These are phyloP conservation scores for Sorghum bicolor DNA, from an alignment of 176 grass and related monocot species.

Conservation along the genomic window DNA sequence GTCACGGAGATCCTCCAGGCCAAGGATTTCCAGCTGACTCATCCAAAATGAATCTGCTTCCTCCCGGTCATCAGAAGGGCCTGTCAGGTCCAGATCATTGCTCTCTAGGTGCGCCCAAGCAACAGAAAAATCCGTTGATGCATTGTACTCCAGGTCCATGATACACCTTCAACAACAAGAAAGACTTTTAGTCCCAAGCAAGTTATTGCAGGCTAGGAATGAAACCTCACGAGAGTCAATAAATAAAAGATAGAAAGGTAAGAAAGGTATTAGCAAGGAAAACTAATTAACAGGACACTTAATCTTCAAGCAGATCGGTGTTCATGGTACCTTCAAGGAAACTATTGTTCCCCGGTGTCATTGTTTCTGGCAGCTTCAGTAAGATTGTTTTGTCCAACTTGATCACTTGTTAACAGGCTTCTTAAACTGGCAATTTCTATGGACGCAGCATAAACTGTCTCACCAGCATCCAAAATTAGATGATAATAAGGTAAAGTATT, in stretches of 20 bases:
- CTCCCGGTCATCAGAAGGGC: background rate
- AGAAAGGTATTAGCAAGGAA: background rate
- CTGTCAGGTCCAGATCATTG: background rate
- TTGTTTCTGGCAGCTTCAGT: background rate
- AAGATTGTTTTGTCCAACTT: background rate
- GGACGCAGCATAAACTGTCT: background rate
- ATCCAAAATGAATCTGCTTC: background rate
- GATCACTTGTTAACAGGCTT: background rate
- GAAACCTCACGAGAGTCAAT: background rate
- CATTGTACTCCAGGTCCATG: background rate
- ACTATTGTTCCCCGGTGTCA: background rate
- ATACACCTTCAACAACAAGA: background rate
- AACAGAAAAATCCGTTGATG: constrained; percentile 1
- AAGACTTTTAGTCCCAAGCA: background rate
- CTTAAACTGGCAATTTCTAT: background rate
- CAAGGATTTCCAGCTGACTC: background rate
- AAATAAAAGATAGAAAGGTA: background rate
- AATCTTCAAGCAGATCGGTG: background rate
- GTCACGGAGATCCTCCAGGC: background rate
- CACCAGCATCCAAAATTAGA: background rate
- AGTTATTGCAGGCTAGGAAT: background rate
- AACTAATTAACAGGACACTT: background rate
- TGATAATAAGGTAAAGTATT: background rate
- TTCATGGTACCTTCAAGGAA: background rate
- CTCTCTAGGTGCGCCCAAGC: background rate